Percentiles rank a stretch among this genome's conserved stretches.
phyloP scores from a whole-genome alignment of 2,329 filamentous ascomycete species.

The Verticillium albo-atrum region DNA sequence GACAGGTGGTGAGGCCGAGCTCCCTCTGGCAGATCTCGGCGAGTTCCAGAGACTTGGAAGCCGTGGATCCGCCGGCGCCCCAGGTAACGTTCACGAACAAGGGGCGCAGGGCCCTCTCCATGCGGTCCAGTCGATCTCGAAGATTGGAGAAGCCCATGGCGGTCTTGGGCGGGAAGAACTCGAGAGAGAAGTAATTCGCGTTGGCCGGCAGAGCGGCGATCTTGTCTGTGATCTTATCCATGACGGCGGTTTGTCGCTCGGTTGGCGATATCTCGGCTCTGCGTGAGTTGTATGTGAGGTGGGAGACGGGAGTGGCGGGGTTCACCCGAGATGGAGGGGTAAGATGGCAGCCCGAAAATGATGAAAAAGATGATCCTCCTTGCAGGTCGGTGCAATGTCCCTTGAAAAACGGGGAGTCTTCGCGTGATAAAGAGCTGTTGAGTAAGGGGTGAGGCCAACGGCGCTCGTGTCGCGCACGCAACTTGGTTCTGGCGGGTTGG shows the following conservation, averaged over 20 bases:
- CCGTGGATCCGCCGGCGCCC: constrained; percentile 92
- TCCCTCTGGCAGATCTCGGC: constrained; percentile 94
- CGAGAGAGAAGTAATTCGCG: constrained; percentile 87
- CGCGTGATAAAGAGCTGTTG: background rate
- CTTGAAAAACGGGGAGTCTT: background rate
- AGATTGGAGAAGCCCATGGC: constrained; percentile 93
- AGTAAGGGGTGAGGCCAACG: background rate
- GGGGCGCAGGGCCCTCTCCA: constrained; percentile 85
- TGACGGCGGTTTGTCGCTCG: constrained; percentile 25
- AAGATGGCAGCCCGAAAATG: background rate
- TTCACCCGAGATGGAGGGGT: background rate
- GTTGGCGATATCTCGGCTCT: background rate
- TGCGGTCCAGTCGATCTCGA: constrained; percentile 86
- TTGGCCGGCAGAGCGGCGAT: constrained; percentile 82
- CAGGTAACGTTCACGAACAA: constrained; percentile 97
- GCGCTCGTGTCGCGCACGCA: background rate
- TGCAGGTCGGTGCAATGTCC: background rate
- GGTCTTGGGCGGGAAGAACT: constrained; percentile 99
- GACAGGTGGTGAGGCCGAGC: constrained; percentile 85
- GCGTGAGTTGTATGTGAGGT: background rate
- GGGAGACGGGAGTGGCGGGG: background rate
- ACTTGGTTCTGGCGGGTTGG: background rate
- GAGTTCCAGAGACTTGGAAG: constrained; percentile 85
- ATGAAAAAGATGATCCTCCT: background rate
- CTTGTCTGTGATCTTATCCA: constrained; percentile 93